A percentile compares a stretch with the other conserved stretches of the same genome.
phyloP scores from a whole-genome alignment of 257 asterid genomes.

The Craterostigma plantagineum region DNA sequence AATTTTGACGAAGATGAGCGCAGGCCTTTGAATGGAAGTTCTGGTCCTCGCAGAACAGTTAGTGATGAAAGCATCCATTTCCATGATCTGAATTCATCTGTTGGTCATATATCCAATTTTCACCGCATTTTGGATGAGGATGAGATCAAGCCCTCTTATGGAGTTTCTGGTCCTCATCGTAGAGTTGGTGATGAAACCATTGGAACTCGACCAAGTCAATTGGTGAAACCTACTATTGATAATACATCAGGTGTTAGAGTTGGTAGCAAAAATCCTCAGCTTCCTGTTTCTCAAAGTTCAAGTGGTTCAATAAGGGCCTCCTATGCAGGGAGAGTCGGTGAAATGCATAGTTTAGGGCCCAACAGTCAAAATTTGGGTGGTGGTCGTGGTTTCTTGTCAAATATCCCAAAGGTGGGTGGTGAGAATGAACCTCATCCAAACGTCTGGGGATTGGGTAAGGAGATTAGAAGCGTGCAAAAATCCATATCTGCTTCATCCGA shows the following conservation, averaged over 20 bases:
- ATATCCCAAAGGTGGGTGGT: constrained; percentile 30
- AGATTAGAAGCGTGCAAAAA: constrained; percentile 31
- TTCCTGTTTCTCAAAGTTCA: constrained; percentile 28
- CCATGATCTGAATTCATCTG: too few species aligned
- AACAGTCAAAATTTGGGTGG: constrained; percentile 24
- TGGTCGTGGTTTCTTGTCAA: too few species aligned
- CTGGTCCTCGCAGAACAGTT: constrained; percentile 66
- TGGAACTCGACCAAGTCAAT: neutral
- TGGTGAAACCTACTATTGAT: constrained; percentile 12
- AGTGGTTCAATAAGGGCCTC: constrained; percentile 25
- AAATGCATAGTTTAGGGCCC: constrained; percentile 20
- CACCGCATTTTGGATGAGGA: too few species aligned
- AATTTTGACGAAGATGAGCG: constrained; percentile 94
- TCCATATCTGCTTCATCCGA: constrained; percentile 38
- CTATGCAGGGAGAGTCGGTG: constrained; percentile 38
- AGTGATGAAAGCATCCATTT: constrained; percentile 36
- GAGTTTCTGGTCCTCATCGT: constrained; percentile 56
- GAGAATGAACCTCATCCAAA: constrained; percentile 52
- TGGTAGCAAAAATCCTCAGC: constrained; percentile 23
- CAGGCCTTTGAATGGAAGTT: constrained; percentile 68
- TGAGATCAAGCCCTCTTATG: constrained; percentile 88
- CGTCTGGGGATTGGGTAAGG: constrained; percentile 84
- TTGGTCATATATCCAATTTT: too few species aligned
- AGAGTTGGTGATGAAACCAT: neutral
- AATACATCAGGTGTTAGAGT: constrained; percentile 25